Percentiles rank a stretch among this genome's conserved stretches.
phyloP scores from a whole-genome alignment of 345 rosid genomes.

The Turritis glabra region DNA sequence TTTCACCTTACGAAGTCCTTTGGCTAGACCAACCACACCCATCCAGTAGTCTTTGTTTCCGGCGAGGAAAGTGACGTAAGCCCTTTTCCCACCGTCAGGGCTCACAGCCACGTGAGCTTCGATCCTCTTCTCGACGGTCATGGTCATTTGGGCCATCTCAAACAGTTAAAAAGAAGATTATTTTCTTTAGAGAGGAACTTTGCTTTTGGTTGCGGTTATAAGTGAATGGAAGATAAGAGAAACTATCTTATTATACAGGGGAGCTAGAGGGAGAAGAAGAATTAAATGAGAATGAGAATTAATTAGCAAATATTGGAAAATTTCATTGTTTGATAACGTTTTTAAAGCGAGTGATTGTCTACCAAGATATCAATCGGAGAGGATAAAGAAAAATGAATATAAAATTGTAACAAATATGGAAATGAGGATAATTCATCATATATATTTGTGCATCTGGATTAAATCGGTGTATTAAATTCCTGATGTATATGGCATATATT shows the following conservation, averaged over 20 bases:
- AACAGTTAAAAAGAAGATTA: background rate
- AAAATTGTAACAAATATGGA: background rate
- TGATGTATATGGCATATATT: background rate
- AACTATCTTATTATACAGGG: background rate
- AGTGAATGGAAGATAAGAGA: background rate
- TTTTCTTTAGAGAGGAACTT: background rate
- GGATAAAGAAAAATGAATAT: background rate
- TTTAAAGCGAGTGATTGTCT: background rate
- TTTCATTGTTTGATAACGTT: background rate
- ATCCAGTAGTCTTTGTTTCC: constrained; percentile 64
- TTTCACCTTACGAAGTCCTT: constrained; percentile 56
- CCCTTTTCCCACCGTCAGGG: constrained; percentile 23
- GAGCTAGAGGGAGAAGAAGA: background rate
- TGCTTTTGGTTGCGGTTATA: background rate
- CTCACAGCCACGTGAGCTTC: background rate
- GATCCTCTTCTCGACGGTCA: background rate
- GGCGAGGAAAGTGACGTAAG: constrained; percentile 61
- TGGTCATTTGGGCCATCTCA: background rate
- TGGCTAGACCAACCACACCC: constrained; percentile 70
- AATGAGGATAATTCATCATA: background rate
- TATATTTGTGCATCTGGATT: background rate
- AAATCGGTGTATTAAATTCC: background rate
- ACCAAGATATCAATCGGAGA: background rate
- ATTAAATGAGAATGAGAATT: background rate
- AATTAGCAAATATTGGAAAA: background rate